Conservation (phyloP, 2,329 filamentous ascomycete genomes). For the Colletotrichum lini region DNA sequence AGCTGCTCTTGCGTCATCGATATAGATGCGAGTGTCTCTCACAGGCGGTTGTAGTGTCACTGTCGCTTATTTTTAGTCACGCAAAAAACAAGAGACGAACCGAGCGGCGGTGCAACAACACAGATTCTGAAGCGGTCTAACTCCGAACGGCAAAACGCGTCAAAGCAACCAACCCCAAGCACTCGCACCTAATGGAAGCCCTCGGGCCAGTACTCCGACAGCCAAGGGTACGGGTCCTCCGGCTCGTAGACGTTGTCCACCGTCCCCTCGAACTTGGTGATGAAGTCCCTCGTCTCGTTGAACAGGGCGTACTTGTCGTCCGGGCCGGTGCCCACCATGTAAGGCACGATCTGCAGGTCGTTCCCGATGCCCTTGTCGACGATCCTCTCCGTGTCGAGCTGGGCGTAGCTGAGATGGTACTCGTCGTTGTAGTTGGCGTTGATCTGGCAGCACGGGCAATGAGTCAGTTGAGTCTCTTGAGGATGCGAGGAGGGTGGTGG, state of each 20-base stretch:
- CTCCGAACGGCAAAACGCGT: too few relatives aligned
- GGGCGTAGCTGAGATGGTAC: constrained; percentile 45
- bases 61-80: too few relatives aligned
- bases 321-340: constrained; percentile 46
- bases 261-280: constrained; percentile 46
- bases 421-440: constrained; percentile 47
- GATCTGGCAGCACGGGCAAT: constrained; percentile 40
- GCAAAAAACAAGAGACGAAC: too few relatives aligned
- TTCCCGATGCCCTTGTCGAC: constrained; percentile 49
- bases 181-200: constrained; percentile 42
- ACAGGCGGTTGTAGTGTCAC: too few relatives aligned
- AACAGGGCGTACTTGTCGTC: constrained; percentile 50
- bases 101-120: too few relatives aligned
- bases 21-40: too few relatives aligned
- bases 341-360: constrained; percentile 48
- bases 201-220: constrained; percentile 63
- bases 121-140: too few relatives aligned
- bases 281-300: constrained; percentile 48
- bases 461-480: constrained; percentile 41
- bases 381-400: constrained; percentile 45
- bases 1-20: too few relatives aligned
- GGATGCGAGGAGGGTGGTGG: constrained; percentile 37
- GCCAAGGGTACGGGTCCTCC: constrained; percentile 65
- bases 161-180: too few relatives aligned
- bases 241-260: constrained; percentile 46